Conservation (phyloP, 495 filamentous ascomycete genomes). For the Neurospora tetraspora region DNA sequence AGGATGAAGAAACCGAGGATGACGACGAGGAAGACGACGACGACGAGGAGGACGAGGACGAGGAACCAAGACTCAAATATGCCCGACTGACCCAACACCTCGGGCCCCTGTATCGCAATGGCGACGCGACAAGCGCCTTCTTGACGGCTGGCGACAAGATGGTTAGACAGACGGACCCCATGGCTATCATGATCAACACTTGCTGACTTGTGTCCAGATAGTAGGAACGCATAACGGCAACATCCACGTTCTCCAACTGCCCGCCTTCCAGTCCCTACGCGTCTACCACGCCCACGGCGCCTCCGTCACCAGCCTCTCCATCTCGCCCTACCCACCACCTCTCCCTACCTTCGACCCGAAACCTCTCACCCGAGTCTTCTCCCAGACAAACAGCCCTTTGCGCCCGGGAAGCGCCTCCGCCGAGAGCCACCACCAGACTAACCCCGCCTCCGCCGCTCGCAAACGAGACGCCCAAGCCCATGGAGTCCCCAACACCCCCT, state of each 20-base stretch:
- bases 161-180: constrained; percentile 43
- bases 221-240: constrained; percentile 95
- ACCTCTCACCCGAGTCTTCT: constrained; percentile 31
- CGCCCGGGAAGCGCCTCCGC: constrained; percentile 29
- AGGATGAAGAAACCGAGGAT: constrained; percentile 12
- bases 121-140: constrained; percentile 85
- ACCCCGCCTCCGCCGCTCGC: constrained; percentile 40
- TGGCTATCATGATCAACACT: background rate
- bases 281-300: constrained; percentile 87
- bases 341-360: constrained; percentile 50
- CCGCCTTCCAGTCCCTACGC: constrained; percentile 65
- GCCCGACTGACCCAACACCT: constrained; percentile 71
- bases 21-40: constrained; percentile 43
- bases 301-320: constrained; percentile 77
- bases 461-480: constrained; percentile 32
- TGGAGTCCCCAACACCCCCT: constrained; percentile 54
- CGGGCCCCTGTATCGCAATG: constrained; percentile 77
- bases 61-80: constrained; percentile 95
- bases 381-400: constrained; percentile 31
- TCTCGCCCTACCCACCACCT: constrained; percentile 82
- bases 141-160: constrained; percentile 92
- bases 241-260: constrained; percentile 79
- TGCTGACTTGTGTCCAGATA: constrained; percentile 43
- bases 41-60: constrained; percentile 81
- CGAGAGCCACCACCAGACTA: constrained; percentile 32